These are phyloP conservation scores for Vinca major DNA, from an alignment of 305 asterid species.

Conservation along the genomic window DNA sequence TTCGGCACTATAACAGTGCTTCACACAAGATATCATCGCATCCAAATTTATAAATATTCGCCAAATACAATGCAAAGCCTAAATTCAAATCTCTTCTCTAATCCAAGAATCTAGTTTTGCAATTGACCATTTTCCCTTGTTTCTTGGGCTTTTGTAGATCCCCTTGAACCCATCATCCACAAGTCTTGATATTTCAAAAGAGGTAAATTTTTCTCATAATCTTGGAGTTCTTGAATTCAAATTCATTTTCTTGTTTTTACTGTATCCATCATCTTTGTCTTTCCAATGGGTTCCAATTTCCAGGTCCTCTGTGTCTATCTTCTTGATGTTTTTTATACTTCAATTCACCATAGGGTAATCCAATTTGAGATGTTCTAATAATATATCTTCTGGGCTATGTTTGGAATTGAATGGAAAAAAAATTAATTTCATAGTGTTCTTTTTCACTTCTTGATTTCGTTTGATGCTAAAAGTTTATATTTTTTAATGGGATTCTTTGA, in stretches of 20 bases:
- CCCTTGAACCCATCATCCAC: neutral
- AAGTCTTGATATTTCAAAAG: conserved; percentile 7
- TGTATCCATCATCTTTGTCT: neutral
- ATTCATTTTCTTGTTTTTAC: neutral
- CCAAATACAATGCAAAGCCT: conserved; percentile 14
- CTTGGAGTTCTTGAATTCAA: neutral
- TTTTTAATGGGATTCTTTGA: neutral
- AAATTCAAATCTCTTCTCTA: conserved; percentile 3
- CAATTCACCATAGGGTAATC: neutral
- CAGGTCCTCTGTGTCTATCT: neutral
- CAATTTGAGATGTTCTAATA: neutral
- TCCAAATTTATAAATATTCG: neutral
- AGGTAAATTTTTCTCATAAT: conserved; percentile 12
- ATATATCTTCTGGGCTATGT: neutral
- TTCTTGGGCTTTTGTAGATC: neutral
- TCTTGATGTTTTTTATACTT: neutral
- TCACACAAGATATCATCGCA: neutral
- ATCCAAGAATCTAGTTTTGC: conserved; percentile 9
- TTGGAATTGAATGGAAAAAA: neutral
- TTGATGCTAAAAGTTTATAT: neutral
- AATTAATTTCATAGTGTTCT: neutral
- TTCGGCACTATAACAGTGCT: too few relatives aligned
- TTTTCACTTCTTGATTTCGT: neutral
- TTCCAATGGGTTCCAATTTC: neutral
- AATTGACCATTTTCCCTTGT: conserved; percentile 15